Evolutionary conservation across 2,329 filamentous ascomycete genomes (phyloP).

Genomic region (Colletotrichum aenigma): DNA sequence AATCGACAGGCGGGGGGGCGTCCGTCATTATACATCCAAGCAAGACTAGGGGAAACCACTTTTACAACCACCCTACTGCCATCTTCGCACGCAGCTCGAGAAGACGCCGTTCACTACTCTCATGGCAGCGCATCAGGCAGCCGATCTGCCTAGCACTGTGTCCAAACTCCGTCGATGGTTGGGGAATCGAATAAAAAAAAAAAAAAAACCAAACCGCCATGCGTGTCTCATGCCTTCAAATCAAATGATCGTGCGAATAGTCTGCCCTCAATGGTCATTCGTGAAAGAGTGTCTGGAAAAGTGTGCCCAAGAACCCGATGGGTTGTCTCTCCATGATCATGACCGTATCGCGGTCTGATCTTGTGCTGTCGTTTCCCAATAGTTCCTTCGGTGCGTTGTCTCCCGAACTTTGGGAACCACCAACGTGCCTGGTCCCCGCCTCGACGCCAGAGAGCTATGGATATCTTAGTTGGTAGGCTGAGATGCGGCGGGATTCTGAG

Average conservation of each 20-base stretch:
- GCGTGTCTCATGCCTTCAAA: conserved; percentile 22
- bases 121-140: not conserved
- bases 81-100: not conserved
- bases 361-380: not conserved
- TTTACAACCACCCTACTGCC: not conserved
- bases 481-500: not conserved
- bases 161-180: not conserved
- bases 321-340: not conserved
- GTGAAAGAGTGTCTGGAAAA: not conserved
- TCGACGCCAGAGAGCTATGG: not conserved
- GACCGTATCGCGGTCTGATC: not conserved
- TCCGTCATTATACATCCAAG: conserved; percentile 22
- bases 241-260: not conserved
- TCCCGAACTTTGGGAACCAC: not conserved
- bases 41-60: conserved; percentile 19
- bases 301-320: not conserved
- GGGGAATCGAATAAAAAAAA: not conserved
- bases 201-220: conserved; percentile 11
- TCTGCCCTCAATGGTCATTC: not conserved
- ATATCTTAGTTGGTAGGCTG: not conserved
- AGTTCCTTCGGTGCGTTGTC: not conserved
- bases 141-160: not conserved
- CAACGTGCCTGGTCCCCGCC: not conserved
- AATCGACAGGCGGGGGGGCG: conserved; percentile 8
- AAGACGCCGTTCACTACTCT: not conserved